A percentile compares a stretch with the other conserved stretches of the same genome.
These are phyloP conservation scores for Periconia sp. DNA, from an alignment of 2,329 filamentous ascomycete genomes.

Conservation along the genomic window DNA sequence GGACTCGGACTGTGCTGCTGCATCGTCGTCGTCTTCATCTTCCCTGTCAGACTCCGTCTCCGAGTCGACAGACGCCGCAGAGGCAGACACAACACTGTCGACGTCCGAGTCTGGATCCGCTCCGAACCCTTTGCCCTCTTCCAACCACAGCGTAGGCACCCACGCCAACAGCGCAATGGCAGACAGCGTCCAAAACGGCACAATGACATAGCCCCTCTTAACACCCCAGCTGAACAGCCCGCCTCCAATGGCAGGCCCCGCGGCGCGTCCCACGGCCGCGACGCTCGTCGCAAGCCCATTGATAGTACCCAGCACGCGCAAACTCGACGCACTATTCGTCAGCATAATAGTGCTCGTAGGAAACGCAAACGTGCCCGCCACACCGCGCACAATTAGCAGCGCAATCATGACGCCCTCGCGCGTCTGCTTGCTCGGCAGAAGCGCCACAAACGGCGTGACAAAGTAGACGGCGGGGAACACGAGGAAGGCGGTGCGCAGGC, in stretches of 20 bases:
- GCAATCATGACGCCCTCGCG: slow-evolving; percentile 68
- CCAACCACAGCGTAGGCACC: slow-evolving; percentile 75
- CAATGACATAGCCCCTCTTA: slow-evolving; percentile 74
- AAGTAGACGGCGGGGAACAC: slow-evolving; percentile 78
- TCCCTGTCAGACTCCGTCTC: neutral
- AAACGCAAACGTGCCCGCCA: slow-evolving; percentile 82
- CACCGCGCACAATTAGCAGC: slow-evolving; percentile 76
- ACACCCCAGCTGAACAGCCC: slow-evolving; percentile 77
- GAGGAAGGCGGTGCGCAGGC: slow-evolving; percentile 71
- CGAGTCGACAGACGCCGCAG: slow-evolving; percentile 10
- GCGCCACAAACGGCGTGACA: slow-evolving; percentile 78
- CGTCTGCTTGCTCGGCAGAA: slow-evolving; percentile 57
- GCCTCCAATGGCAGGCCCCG: slow-evolving; percentile 78
- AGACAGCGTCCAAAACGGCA: slow-evolving; percentile 82
- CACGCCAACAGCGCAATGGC: slow-evolving; percentile 68
- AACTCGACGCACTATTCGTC: slow-evolving; percentile 80
- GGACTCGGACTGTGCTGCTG: slow-evolving; percentile 36
- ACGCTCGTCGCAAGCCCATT: slow-evolving; percentile 90
- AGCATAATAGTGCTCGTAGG: slow-evolving; percentile 89
- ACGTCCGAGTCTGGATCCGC: slow-evolving; percentile 44
- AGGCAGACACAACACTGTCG: slow-evolving; percentile 29
- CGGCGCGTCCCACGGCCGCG: slow-evolving; percentile 77
- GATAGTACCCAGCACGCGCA: slow-evolving; percentile 81
- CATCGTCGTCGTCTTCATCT: slow-evolving; percentile 13
- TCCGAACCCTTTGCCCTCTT: slow-evolving; percentile 73